Evolutionary conservation across 495 filamentous ascomycete genomes (phyloP).

Genomic region (Trichoderma virens): DNA sequence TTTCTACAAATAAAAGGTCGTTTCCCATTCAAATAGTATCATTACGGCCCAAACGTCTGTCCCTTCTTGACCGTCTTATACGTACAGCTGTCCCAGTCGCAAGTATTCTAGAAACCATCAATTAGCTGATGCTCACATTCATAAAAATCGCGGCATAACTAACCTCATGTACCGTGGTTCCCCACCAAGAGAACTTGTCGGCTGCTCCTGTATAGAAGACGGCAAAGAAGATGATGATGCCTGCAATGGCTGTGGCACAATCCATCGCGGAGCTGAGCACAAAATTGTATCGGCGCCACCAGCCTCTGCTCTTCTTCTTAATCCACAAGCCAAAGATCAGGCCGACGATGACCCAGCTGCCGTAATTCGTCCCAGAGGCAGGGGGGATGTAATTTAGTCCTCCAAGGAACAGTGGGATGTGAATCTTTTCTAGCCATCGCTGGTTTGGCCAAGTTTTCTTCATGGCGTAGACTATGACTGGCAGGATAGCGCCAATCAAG

Average conservation of each 20-base stretch:
- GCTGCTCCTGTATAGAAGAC: not conserved
- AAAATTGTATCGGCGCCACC: constrained; percentile 33
- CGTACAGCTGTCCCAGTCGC: not conserved
- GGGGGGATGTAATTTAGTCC: constrained; percentile 32
- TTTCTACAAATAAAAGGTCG: too few species aligned
- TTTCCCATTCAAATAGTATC: too few species aligned
- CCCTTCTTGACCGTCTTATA: not conserved
- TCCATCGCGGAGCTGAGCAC: constrained; percentile 24
- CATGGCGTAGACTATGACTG: not conserved
- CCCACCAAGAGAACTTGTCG: not conserved
- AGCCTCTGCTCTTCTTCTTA: constrained; percentile 30
- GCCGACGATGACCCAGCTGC: constrained; percentile 41
- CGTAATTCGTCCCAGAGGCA: constrained; percentile 44
- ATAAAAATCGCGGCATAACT: not conserved
- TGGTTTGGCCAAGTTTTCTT: not conserved
- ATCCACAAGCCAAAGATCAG: constrained; percentile 38
- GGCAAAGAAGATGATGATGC: constrained; percentile 28
- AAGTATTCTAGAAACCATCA: not conserved
- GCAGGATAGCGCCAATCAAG: not conserved
- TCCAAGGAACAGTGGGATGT: constrained; percentile 41
- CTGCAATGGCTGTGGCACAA: constrained; percentile 23
- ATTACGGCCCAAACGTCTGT: not conserved
- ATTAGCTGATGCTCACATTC: not conserved
- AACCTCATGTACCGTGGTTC: not conserved
- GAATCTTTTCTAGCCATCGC: constrained; percentile 24